A percentile compares a stretch with the other conserved stretches of the same genome.
These are phyloP conservation scores for Bullera alba DNA, from an alignment of 768 basidiomycete genomes.

Conservation along the genomic window DNA sequence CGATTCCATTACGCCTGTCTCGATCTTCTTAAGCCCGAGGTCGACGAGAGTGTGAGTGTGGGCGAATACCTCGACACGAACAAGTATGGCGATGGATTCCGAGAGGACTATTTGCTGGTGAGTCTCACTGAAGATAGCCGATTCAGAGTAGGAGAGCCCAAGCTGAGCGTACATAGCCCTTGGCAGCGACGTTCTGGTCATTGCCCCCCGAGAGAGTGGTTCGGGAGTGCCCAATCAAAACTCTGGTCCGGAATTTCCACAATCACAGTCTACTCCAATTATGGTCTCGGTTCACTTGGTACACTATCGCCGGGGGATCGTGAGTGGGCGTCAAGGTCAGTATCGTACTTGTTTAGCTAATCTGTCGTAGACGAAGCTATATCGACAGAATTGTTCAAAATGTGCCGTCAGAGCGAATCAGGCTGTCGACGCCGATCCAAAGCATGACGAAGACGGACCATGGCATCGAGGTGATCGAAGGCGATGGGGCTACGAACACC, in stretches of 20 bases:
- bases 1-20: slow-evolving; percentile 1
- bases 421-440: neutral
- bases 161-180: neutral
- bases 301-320: slow-evolving; percentile 3
- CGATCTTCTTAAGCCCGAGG: neutral
- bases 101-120: slow-evolving; percentile 3
- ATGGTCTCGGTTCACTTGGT: neutral
- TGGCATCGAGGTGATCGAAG: neutral
- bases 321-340: neutral
- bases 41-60: neutral
- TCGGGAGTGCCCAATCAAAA: neutral
- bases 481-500: neutral
- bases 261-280: neutral
- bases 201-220: neutral
- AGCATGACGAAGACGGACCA: neutral
- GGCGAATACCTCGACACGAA: neutral
- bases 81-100: neutral
- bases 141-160: neutral
- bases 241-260: neutral
- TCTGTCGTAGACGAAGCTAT: neutral
- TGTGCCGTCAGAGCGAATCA: neutral
- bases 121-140: neutral
- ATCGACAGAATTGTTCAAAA: neutral
- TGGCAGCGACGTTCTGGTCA: slow-evolving; percentile 2
- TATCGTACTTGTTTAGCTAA: neutral